Base-by-base conservation (phyloP, 257 asterid genomes). In the Hygrophila difformis region DNA sequence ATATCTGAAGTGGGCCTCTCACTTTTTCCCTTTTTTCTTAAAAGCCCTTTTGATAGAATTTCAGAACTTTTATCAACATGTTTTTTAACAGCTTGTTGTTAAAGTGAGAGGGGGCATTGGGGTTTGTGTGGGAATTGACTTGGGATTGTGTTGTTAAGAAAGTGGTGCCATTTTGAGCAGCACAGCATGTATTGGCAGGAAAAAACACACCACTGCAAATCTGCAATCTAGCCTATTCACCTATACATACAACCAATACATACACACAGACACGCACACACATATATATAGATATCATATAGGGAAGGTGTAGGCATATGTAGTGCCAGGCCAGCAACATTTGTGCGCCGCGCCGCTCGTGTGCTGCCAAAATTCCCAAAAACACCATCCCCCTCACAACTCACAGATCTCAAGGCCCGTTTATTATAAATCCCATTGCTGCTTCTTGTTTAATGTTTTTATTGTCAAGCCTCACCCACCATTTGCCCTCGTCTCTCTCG, bases 281-380 rank as follows among this genome's bases (percentile, higher is more conserved):
- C n/a, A n/a, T n/a, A n/a, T n/a, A n/a, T n/a, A n/a, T n/a, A n/a
- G n/a, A n/a, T n/a, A n/a, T n/a, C n/a, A n/a, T n/a, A n/a, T n/a
- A n/a, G n/a, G n/a, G n/a, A n/a, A n/a, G n/a, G n/a, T n/a, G n/a
- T n/a, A 54, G 67, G 63, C 66, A 54, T 41, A 53, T 62, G 26
- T 44, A 54, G 57, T 52, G 60, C 29, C 69, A 28, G 57, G n/a
- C n/a, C 73, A 54, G 59, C 61, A 26, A 5, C 31, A 39, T 40
- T 50, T 56, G 64, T 65, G 72, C 12, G 55, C 57, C 55, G 57
- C 79, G 81, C 84, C 73, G 92, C 87, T 74, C 72, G 71, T 76
- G 76, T 67, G 74, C 73, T 61, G 74, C 67, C 54, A 55, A 50
- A 58, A 61, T 53, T 48, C 62, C 57, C 57, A 50, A 62, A 28